Evolutionary conservation across 75 land plant species (phyloP).

Genomic region (Picea glauca): DNA sequence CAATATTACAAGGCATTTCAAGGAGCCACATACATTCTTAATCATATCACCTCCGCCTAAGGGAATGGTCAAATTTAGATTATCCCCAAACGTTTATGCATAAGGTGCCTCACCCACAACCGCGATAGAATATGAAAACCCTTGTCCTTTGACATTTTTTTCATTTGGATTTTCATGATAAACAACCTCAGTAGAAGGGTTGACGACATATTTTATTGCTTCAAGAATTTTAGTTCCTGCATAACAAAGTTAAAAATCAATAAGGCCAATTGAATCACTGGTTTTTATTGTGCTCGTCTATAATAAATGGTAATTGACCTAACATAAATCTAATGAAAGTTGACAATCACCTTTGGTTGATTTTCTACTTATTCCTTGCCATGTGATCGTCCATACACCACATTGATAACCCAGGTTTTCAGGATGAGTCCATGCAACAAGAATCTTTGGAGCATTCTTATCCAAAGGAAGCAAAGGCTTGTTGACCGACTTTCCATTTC

Average conservation of each 20-base stretch:
- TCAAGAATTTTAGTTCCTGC: conserved; percentile 41
- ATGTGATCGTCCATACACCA: conserved; percentile 82
- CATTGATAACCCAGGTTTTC: conserved; percentile 78
- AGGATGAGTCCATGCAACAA: conserved; percentile 73
- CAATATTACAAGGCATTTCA: conserved; percentile 71
- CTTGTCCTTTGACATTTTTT: conserved; percentile 11
- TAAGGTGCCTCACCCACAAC: conserved; percentile 60
- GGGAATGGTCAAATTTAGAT: conserved; percentile 42
- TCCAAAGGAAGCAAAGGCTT: conserved; percentile 42
- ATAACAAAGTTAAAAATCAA: not conserved
- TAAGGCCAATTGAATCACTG: not conserved
- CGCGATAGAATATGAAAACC: conserved; percentile 45
- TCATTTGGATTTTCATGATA: conserved; percentile 29
- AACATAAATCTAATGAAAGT: not conserved
- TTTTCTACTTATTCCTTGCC: conserved; percentile 71
- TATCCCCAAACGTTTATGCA: conserved; percentile 46
- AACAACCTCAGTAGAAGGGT: conserved; percentile 25
- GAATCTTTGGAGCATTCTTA: conserved; percentile 40
- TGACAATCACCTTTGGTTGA: conserved; percentile 25
- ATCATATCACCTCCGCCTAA: conserved; percentile 20
- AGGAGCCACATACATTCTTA: conserved; percentile 21
- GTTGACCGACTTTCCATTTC: conserved; percentile 35
- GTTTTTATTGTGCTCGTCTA: not conserved
- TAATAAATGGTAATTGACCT: not conserved
- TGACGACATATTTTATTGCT: conserved; percentile 21